Evolutionary conservation across 1,139 yeast species (phyloP), one percentile per base, ranked within the genome.

Genomic region (Blastobotrys ciferrii): DNA sequence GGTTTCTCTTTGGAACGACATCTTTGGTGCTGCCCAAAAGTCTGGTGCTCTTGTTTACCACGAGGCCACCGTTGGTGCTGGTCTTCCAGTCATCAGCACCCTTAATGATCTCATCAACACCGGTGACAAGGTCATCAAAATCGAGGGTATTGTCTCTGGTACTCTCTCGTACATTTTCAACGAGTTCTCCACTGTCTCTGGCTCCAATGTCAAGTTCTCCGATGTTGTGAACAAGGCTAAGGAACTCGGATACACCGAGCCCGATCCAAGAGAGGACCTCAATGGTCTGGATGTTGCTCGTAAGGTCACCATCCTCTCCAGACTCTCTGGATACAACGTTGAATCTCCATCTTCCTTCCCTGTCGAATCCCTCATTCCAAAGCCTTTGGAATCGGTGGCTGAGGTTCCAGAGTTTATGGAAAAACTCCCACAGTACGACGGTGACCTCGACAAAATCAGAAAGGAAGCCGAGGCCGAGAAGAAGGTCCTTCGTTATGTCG

Each of bases 41-140:
- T 71, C 73, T 31, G 86, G 84, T 45, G 95, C 95, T 33, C 75
- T 91, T 56, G 95, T 89, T 41, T 91, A 88, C 74, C 98, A 92
- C 65, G 98, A 94, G 75, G 95, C 98, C 46, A 87, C 98, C n/a
- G 98, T 92, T 50, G 98, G 98, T 63, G 98, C 98, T 37, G 99
- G 98, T 49, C 77, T 94, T 65, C 99, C 99, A 53, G 81, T 92
- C 56, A 82, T 92, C 60, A 84, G 89, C 44, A 87, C 97, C 48
- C 75, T 92, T 63, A 84, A 82, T 63, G 98, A 92, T 67, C 76
- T 92, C 68, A 76, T 92, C 43, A 77, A 79, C 54, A 92, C 98
- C 48, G 98, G 98, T 56, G 98, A 92, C 69, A 82, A 87, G 70
- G 80, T 94, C 53, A 84, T 82, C 61, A 86, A 82, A 66, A 85